A percentile compares a stretch with the other conserved stretches of the same genome.
phyloP scores from a whole-genome alignment of 345 rosid species.

The Salix exigua region DNA sequence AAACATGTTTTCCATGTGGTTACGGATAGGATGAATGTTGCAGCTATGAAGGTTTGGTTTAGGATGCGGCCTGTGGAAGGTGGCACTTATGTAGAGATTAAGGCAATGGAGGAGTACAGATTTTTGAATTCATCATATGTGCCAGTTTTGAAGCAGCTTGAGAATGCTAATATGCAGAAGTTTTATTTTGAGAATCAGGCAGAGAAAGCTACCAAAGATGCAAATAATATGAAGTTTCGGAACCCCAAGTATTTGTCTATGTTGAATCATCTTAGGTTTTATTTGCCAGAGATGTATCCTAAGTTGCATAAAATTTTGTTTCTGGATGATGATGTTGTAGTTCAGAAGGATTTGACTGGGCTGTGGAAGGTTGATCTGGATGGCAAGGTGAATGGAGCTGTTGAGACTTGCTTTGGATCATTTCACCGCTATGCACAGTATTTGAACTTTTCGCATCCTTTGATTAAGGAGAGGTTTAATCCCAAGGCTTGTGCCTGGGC shows the following conservation, averaged over 20 bases:
- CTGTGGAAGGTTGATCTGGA: slow-evolving; percentile 79
- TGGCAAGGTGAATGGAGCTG: slow-evolving; percentile 94
- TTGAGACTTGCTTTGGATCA: slow-evolving; percentile 88
- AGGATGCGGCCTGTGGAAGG: slow-evolving; percentile 85
- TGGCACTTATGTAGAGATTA: slow-evolving; percentile 65
- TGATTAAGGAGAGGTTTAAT: slow-evolving; percentile 61
- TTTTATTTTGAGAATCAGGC: slow-evolving; percentile 43
- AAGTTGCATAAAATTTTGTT: slow-evolving; percentile 72
- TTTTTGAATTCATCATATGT: slow-evolving; percentile 66
- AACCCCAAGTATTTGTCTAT: slow-evolving; percentile 60
- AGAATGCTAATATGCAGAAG: slow-evolving; percentile 55
- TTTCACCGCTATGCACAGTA: slow-evolving; percentile 77
- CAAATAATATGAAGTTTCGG: slow-evolving; percentile 46
- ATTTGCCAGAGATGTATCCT: slow-evolving; percentile 87
- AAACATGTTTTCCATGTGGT: slow-evolving; percentile 87
- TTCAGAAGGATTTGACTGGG: slow-evolving; percentile 82
- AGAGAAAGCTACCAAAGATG: slow-evolving; percentile 36
- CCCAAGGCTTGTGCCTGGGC: slow-evolving; percentile 94
- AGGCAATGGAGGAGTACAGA: slow-evolving; percentile 62
- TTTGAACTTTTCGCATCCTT: slow-evolving; percentile 69
- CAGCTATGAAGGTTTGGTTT: slow-evolving; percentile 97
- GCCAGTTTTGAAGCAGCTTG: slow-evolving; percentile 72
- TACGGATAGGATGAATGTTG: slow-evolving; percentile 74
- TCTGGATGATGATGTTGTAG: slow-evolving; percentile 93
- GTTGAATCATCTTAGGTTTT: slow-evolving; percentile 79